A percentile compares a stretch with the other conserved stretches of the same genome.
phyloP scores from a whole-genome alignment of 371 early-diverging fungal species.

The Mortierella sp. region DNA sequence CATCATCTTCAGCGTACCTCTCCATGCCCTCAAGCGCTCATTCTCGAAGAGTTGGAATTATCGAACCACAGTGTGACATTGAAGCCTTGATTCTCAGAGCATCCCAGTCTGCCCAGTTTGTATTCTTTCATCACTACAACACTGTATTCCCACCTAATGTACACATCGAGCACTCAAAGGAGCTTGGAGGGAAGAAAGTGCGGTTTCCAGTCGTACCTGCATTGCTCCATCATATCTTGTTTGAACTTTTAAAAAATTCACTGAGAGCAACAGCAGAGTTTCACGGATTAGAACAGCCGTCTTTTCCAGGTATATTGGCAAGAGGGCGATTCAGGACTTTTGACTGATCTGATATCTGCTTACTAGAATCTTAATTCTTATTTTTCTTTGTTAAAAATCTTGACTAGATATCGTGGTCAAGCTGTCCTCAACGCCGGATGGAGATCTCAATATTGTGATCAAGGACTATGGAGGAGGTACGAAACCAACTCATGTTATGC shows the following conservation, averaged over 20 bases:
- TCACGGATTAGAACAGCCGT: conserved; percentile 42
- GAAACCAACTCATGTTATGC: not conserved
- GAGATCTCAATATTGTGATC: conserved; percentile 35
- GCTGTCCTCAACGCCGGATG: conserved; percentile 19
- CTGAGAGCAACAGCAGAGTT: conserved; percentile 57
- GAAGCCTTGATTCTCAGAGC: conserved; percentile 49
- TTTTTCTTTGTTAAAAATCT: not conserved
- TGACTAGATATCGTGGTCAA: conserved; percentile 37
- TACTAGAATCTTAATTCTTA: not conserved
- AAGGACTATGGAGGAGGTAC: conserved; percentile 54
- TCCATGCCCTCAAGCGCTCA: conserved; percentile 32
- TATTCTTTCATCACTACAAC: conserved; percentile 55
- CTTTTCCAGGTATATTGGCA: conserved; percentile 38
- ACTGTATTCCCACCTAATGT: conserved; percentile 52
- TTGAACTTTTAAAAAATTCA: conserved; percentile 52
- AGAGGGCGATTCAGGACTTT: not conserved
- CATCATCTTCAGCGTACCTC: conserved; percentile 19
- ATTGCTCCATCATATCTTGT: conserved; percentile 49
- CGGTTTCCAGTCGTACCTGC: conserved; percentile 56
- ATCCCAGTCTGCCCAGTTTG: conserved; percentile 50
- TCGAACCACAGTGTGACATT: conserved; percentile 54
- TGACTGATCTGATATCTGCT: not conserved
- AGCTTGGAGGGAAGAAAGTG: conserved; percentile 39
- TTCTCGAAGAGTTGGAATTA: conserved; percentile 43
- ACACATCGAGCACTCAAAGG: conserved; percentile 49